These are phyloP conservation scores for Populus tomentosa DNA, from an alignment of 441 rosid species.

Conservation along the genomic window DNA sequence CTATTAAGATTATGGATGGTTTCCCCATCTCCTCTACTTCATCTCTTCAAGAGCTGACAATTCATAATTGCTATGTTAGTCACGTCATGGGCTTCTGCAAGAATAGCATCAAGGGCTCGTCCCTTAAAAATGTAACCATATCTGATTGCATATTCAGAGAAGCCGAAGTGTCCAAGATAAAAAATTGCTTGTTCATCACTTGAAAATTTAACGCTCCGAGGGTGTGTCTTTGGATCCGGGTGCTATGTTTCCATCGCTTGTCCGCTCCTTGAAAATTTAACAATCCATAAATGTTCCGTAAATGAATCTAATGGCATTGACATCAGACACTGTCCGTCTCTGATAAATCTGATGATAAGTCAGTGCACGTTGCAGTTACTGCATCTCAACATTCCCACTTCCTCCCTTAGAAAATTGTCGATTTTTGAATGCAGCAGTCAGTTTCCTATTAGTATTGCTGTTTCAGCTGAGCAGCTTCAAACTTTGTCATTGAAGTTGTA, in stretches of 20 bases:
- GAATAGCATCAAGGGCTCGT: background rate
- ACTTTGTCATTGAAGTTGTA: background rate
- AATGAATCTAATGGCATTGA: background rate
- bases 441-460: background rate
- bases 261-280: background rate
- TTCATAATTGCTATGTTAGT: background rate
- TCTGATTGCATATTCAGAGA: background rate
- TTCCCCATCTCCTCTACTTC: background rate
- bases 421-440: background rate
- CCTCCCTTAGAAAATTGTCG: background rate
- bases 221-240: background rate
- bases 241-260: background rate
- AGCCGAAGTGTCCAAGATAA: background rate
- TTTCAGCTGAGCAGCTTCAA: background rate
- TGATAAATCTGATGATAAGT: background rate
- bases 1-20: background rate
- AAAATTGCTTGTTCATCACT: background rate
- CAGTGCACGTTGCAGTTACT: background rate
- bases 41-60: background rate
- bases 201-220: background rate
- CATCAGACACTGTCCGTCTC: background rate
- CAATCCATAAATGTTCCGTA: background rate
- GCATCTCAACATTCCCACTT: background rate
- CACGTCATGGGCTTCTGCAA: background rate
- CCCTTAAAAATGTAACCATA: background rate